Base-by-base conservation (phyloP, 2,329 filamentous ascomycete genomes). In the Neofusicoccum cordaticola region DNA sequence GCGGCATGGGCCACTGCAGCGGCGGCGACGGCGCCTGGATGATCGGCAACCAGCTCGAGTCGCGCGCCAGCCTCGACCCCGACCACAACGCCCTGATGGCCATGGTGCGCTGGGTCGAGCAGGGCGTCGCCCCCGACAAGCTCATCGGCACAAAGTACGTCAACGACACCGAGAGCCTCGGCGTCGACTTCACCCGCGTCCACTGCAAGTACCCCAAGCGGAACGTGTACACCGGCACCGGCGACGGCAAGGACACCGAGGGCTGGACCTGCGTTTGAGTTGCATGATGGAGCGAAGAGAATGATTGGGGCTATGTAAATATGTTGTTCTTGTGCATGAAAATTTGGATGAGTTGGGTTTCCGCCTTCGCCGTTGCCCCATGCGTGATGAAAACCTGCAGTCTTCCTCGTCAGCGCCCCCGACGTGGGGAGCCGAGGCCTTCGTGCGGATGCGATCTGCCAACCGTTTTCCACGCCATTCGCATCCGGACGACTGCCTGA, bases 1-100 rank as follows among this genome's bases (percentile, higher is more conserved):
- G 71, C 65, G 85, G 84, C 6, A 83, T 84, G 75, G 75, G 72
- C 2, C 84, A 86, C 71, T 86, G 84, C 69, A 67, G 66, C 37
- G 79, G 79, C 5, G 84, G 85, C 6, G 74, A 72, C 1, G 83
- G 83, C 1, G 83, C 83, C 1, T 72, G 71, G 52, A 71, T 66
- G 7, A 74, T 78, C 44, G 76, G 76, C 1, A 74, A 77, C 60
- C 35, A 35, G 7, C 39, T 50, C n/a, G 47, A 45, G 3, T 67
- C 68, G 17, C 50, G 69, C 1, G 68, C 71, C 11, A 71, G 73
- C 22, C 53, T 71, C 11, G 74, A 81, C 15, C 74, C 78, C 0
- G 69, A 77, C 5, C 70, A 78, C 22, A 85, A 85, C 22, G 74
- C 84, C 0, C 69, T 85, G 17, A 76, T 80, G 62, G 79, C 81